Base-by-base conservation (phyloP, 192 early-diverging fungal genomes). In the Rhizoclosmatium sp. region DNA sequence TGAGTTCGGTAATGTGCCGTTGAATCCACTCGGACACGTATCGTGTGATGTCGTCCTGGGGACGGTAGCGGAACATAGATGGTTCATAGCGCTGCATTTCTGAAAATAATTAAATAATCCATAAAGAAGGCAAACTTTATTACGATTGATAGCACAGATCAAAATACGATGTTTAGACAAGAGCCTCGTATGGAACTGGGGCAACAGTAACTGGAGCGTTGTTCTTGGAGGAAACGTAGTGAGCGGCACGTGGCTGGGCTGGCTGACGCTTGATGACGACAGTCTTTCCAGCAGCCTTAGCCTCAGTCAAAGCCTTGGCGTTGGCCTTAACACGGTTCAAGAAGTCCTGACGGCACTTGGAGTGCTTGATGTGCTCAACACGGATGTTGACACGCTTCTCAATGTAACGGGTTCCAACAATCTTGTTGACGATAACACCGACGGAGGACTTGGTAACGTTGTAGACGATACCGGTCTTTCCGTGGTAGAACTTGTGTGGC, bases 401-500 rank as follows among this genome's bases (percentile, higher is more conserved):
- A 76, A 99, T 87, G 93, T 91, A 98, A 81, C 98, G 95, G 93
- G 94, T 95, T 80, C 98, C 96, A 69, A 98, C 98, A 78, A 89
- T 90, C 95, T 99, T 99, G 95, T 99, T 88, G 89, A 98, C 87
- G 78, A 99, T 98, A 74, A 99, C 92, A 89, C 98, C 98, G 76
- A 99, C 96, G 72, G 98, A 91, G 78, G 94, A 93, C 93, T 98
- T 98, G 93, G 98, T 98, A 31, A 99, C 98, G 92, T 99, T 99
- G 94, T 95, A 99, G 85, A 99, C 91, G 85, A 99, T 92, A 82
- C 98, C 98, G 79, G 97, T 99, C 84, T 94, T 94, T 75, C 94
- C 96, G 89, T 99, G 98, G 93, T 99, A 99, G 93, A 93, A 99
- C 93, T 98, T 99, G 95, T 99, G 98, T 82, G 98, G 98, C 94